These are phyloP conservation scores for Alternaria hordeiaustralica DNA, from an alignment of 2,329 filamentous ascomycete genomes.

Conservation along the genomic window DNA sequence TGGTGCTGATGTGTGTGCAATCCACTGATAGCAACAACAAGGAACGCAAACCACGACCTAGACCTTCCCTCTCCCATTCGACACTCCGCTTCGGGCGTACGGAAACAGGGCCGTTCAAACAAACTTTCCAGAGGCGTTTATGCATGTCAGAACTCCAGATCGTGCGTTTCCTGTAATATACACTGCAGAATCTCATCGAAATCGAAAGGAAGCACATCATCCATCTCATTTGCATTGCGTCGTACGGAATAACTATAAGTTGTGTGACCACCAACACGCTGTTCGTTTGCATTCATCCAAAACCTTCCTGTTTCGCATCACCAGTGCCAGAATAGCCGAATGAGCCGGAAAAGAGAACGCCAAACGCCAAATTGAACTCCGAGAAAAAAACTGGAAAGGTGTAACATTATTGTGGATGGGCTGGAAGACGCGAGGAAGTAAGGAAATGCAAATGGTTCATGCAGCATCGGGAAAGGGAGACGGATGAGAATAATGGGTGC, in stretches of 20 bases:
- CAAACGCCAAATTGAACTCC: background rate
- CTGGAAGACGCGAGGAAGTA: background rate
- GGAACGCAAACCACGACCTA: background rate
- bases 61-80: background rate
- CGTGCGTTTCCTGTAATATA: background rate
- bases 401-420: background rate
- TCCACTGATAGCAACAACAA: background rate
- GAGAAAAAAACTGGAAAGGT: background rate
- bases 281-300: conserved; percentile 5
- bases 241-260: background rate
- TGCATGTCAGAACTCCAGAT: background rate
- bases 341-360: background rate
- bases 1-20: background rate
- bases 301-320: background rate
- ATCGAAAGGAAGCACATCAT: background rate
- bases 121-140: conserved; percentile 1
- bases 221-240: background rate
- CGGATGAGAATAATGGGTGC: background rate
- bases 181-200: conserved; percentile 5
- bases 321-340: conserved; percentile 6
- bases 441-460: background rate
- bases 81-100: background rate
- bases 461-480: background rate
- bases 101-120: background rate
- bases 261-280: conserved; percentile 7